Evolutionary conservation across 768 basidiomycete species (phyloP).

Genomic region (Russula foetens): DNA sequence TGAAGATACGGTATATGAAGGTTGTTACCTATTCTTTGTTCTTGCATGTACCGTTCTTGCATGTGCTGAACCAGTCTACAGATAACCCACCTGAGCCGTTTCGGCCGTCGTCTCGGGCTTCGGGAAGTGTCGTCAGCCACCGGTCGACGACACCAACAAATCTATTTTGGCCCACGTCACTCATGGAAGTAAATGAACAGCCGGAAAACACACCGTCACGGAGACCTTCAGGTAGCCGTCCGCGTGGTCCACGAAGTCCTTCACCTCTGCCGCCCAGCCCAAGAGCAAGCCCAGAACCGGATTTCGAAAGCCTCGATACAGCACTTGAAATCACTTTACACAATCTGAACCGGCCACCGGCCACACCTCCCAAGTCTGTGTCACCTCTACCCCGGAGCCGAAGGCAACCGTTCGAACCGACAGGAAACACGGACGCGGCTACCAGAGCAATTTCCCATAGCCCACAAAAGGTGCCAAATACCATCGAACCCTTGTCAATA

Average conservation of each 20-base stretch:
- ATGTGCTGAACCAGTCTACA: slow-evolving; percentile 23
- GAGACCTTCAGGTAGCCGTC: slow-evolving; percentile 49
- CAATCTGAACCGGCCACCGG: slow-evolving; percentile 23
- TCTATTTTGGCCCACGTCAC: slow-evolving; percentile 34
- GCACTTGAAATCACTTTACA: slow-evolving; percentile 33
- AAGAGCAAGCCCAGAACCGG: slow-evolving; percentile 29
- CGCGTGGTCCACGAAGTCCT: slow-evolving; percentile 66
- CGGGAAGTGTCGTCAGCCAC: slow-evolving; percentile 34
- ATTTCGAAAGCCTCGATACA: slow-evolving; percentile 40
- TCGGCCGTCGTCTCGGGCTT: slow-evolving; percentile 48
- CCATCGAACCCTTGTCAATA: slow-evolving; percentile 72
- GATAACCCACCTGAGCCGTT: slow-evolving; percentile 52
- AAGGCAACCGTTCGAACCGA: slow-evolving; percentile 55
- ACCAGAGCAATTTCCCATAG: slow-evolving; percentile 35
- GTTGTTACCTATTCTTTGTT: slow-evolving; percentile 28
- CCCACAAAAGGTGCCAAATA: slow-evolving; percentile 30
- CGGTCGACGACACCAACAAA: slow-evolving; percentile 38
- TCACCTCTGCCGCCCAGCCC: slow-evolving; percentile 53
- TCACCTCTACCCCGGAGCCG: slow-evolving; percentile 63
- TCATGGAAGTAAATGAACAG: slow-evolving; percentile 31
- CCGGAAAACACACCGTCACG: slow-evolving; percentile 39
- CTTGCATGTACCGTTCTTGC: background rate
- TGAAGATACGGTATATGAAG: slow-evolving; percentile 75
- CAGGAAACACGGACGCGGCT: slow-evolving; percentile 44
- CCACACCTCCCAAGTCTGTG: slow-evolving; percentile 26